A percentile compares a stretch with the other conserved stretches of the same genome.
Evolutionary conservation across 805 yeast species (phyloP).

Genomic region (Kodamaea laetipori): DNA sequence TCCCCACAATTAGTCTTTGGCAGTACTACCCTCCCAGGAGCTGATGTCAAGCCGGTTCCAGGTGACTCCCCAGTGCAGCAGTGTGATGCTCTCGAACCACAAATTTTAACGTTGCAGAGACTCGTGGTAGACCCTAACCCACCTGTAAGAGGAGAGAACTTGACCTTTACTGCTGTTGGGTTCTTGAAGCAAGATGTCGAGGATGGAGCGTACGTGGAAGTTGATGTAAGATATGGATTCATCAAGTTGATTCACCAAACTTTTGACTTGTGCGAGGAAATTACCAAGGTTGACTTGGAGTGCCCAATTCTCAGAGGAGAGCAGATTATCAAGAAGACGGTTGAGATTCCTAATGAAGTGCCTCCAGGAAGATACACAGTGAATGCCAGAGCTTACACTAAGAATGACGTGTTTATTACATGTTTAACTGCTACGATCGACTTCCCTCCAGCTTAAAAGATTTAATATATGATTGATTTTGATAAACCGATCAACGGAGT

Average conservation of each 20-base stretch:
- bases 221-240: slow-evolving; percentile 90
- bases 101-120: slow-evolving; percentile 59
- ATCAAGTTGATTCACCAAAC: slow-evolving; percentile 85
- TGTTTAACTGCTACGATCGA: slow-evolving; percentile 78
- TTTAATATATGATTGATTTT: neutral
- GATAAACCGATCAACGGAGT: too few species aligned
- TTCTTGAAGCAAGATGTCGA: slow-evolving; percentile 52
- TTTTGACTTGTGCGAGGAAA: slow-evolving; percentile 89
- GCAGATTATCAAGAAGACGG: slow-evolving; percentile 65
- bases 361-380: slow-evolving; percentile 95
- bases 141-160: slow-evolving; percentile 80
- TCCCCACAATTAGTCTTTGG: slow-evolving; percentile 6
- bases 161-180: slow-evolving; percentile 80
- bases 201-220: slow-evolving; percentile 93
- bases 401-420: slow-evolving; percentile 76
- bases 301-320: slow-evolving; percentile 81
- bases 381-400: slow-evolving; percentile 86
- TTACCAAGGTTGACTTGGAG: slow-evolving; percentile 76
- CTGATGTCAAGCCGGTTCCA: slow-evolving; percentile 69
- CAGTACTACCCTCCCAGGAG: slow-evolving; percentile 28
- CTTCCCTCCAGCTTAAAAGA: slow-evolving; percentile 40
- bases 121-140: slow-evolving; percentile 81
- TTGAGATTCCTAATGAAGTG: slow-evolving; percentile 85
- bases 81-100: slow-evolving; percentile 69
- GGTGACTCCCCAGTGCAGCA: slow-evolving; percentile 84